Evolutionary conservation across 805 yeast species (phyloP).

Genomic region (Starmerella vitae): DNA sequence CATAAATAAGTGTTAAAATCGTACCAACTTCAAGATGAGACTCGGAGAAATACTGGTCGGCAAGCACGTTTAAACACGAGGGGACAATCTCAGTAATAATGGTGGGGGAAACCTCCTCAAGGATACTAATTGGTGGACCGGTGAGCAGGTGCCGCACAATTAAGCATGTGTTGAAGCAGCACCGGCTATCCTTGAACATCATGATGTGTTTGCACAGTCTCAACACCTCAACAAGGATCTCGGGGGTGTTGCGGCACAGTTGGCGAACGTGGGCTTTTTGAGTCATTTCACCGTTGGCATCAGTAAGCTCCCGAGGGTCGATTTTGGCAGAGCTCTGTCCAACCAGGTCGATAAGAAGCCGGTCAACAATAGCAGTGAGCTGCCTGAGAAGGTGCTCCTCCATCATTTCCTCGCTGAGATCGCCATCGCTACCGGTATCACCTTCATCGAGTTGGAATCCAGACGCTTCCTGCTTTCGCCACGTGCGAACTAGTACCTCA

Average conservation of each 20-base stretch:
- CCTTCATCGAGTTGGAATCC: slow-evolving; percentile 33
- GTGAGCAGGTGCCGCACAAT: slow-evolving; percentile 57
- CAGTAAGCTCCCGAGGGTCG: slow-evolving; percentile 26
- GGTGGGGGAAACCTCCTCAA: slow-evolving; percentile 60
- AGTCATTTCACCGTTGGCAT: slow-evolving; percentile 30
- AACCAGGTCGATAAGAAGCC: slow-evolving; percentile 73
- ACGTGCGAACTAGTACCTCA: slow-evolving; percentile 52
- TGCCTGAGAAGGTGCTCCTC: slow-evolving; percentile 91
- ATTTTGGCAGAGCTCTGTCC: slow-evolving; percentile 54
- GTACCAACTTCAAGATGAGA: slow-evolving; percentile 88
- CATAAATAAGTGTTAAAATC: slow-evolving; percentile 66
- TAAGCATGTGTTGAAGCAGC: slow-evolving; percentile 79
- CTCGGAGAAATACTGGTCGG: slow-evolving; percentile 67
- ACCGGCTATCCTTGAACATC: slow-evolving; percentile 75
- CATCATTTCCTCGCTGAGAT: slow-evolving; percentile 93
- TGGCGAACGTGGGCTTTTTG: slow-evolving; percentile 48
- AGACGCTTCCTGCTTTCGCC: slow-evolving; percentile 51
- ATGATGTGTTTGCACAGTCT: slow-evolving; percentile 63
- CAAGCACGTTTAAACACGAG: slow-evolving; percentile 50
- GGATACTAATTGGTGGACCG: slow-evolving; percentile 41
- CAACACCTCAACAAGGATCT: slow-evolving; percentile 63
- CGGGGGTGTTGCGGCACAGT: slow-evolving; percentile 49
- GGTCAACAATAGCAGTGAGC: slow-evolving; percentile 78
- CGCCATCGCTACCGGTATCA: slow-evolving; percentile 52
- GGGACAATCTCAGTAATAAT: slow-evolving; percentile 54